phyloP scores from a whole-genome alignment of 441 rosid genomes.

The Syzygium syzygioides region DNA sequence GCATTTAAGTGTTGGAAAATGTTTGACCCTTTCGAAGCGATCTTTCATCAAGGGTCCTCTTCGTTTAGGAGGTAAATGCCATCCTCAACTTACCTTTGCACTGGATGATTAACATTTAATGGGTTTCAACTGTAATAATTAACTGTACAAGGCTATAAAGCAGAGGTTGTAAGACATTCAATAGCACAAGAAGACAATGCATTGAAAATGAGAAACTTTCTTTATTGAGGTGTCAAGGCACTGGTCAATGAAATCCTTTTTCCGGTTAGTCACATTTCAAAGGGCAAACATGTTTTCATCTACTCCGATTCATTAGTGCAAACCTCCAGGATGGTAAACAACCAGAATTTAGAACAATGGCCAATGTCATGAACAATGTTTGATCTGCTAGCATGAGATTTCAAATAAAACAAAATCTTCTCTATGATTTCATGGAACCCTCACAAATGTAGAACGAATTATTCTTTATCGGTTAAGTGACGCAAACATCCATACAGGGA shows the following conservation, averaged over 20 bases:
- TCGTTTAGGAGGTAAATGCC: background rate
- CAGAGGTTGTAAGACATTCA: background rate
- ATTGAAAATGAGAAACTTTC: background rate
- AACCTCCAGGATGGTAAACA: background rate
- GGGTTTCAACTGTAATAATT: background rate
- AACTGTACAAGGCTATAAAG: background rate
- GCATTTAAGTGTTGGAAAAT: background rate
- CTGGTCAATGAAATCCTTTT: background rate
- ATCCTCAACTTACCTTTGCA: background rate
- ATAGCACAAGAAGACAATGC: background rate
- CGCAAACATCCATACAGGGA: background rate
- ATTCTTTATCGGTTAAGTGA: background rate
- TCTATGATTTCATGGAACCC: background rate
- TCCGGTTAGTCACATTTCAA: background rate
- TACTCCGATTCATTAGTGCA: background rate
- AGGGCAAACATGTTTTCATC: background rate
- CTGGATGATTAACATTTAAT: background rate
- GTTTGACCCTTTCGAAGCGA: background rate
- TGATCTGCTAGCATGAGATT: background rate
- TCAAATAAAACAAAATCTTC: background rate
- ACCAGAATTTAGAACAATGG: background rate
- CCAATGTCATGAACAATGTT: background rate
- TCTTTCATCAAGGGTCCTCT: background rate
- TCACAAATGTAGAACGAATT: background rate
- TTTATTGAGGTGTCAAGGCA: background rate